Evolutionary conservation across 2,329 filamentous ascomycete species (phyloP), one percentile per base, ranked within the genome.

Genomic region (Mycosphaerella arachidis): DNA sequence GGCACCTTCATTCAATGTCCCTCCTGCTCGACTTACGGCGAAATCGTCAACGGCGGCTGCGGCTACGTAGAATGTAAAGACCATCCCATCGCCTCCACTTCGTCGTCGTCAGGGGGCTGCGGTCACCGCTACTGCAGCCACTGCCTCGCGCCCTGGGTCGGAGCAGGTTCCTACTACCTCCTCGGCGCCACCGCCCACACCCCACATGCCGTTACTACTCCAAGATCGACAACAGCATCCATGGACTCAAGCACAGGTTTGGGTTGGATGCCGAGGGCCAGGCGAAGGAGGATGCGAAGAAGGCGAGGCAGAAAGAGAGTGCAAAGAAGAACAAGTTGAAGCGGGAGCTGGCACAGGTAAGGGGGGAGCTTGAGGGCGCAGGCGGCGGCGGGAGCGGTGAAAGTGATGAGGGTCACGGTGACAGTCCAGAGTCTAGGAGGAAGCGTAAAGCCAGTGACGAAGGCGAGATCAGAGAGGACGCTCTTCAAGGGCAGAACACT

Each of bases 51-150:
- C 29, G 53, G 58, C 8, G 27, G 18, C n/a, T 63, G 61, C 31
- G 61, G 58, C 12, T 59, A 60, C 20, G 31, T 53, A 1, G 12
- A 52, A n/a, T 60, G 58, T 43, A 20, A 10, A 37, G 35, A 10
- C 35, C 7, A 13, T 3, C 3, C 24, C 24, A 24, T 3, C 24
- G 1, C 24, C 35, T 9, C 4, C 35, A 37, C 33, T 31, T 16
- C 54, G n/a, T 51, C 24, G 9, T 33, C 4, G 16, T 24, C 29
- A 1, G 58, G 58, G 20, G 58, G 48, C 13, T 66, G 64, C 24
- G 64, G 62, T 6, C 60, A 60, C 29, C 60, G 57, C 1, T 66
- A 63, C 37, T 64, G 64, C 27, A 51, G 50, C 12, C 48, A 53
- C 3, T 66, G 64, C 27, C 40, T 60, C 30, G 31, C 63, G 9